Evolutionary conservation across 805 yeast species (phyloP), one percentile per base, ranked within the genome.

Genomic region (Saccharomycopsis oosterbeekiorum): DNA sequence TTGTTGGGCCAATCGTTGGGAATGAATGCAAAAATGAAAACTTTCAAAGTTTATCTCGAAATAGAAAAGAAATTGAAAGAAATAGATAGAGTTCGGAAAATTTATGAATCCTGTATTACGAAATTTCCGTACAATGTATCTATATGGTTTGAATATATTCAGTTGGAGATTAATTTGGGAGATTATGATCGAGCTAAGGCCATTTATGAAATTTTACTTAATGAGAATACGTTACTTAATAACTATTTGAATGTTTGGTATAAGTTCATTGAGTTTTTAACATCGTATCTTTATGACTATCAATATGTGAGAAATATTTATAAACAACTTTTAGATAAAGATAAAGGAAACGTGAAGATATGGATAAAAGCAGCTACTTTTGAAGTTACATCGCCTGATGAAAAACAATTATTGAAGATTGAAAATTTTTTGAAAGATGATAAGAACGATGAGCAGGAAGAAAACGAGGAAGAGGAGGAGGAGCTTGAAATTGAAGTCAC

Each of bases 1-100:
- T 71, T 87, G 1, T 71, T 89, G 29, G 97, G 97, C 0, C 75
- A 79, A 57, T 80, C 89, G 0, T 76, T 93, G 19, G 97, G 96
- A 0, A 73, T 77, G 55, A 17, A 21, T 51, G 78, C 81, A 54
- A 85, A 84, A 68, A 75, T 73, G 1, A 82, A 81, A 59, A 71
- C 89, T 0, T 84, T 86, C 68, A 75, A 74, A 64, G 77, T 76
- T 63, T 94, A 94, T 71, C 85, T 93, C 56, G 75, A 73, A 1
- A 65, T 91, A 41, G 97, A 93, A 69, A 75, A 75, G 43, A 74
- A 77, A 59, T 70, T 92, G 55, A 88, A 87, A 42, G 94, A 91
- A 67, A 88, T 88, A 76, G 96, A 87, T 63, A 73, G 97, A 41
- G 91, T 86, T 8, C 74, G 98, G 39, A 83, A 75, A 69, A 68